A percentile compares a stretch with the other conserved stretches of the same genome.
Conservation (phyloP, 1,284 basidiomycete genomes). For the Fomitopsis pinicola region DNA sequence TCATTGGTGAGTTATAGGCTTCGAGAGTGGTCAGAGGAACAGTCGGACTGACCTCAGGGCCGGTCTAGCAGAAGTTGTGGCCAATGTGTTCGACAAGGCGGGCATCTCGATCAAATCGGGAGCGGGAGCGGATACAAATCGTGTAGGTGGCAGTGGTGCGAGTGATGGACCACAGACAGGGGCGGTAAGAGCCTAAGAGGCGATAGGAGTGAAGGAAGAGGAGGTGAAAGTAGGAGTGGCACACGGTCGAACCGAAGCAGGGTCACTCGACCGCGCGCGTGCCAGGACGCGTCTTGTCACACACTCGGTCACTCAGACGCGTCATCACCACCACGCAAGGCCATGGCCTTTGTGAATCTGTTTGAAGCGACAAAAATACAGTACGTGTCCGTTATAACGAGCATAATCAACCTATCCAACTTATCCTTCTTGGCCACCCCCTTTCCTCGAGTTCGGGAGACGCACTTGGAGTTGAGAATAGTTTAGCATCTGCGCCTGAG, state of each 20-base stretch:
- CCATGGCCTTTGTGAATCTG: no score
- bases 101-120: neutral
- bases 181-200: neutral
- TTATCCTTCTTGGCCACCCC: no score
- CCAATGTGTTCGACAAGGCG: neutral
- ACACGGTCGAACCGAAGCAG: neutral
- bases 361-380: no score
- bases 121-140: no score
- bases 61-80: neutral
- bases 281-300: neutral
- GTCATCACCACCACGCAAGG: neutral
- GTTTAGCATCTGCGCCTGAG: no score
- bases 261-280: neutral
- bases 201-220: neutral
- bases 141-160: neutral
- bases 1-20: no score
- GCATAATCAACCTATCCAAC: neutral
- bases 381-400: neutral
- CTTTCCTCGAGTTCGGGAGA: no score
- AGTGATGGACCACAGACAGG: neutral
- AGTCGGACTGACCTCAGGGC: neutral
- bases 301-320: neutral
- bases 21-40: neutral
- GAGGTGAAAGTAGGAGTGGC: neutral
- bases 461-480: no score